Evolutionary conservation across 352 stramenopile genomes (phyloP).

Genomic region (Phytophthora chlamydospora): DNA sequence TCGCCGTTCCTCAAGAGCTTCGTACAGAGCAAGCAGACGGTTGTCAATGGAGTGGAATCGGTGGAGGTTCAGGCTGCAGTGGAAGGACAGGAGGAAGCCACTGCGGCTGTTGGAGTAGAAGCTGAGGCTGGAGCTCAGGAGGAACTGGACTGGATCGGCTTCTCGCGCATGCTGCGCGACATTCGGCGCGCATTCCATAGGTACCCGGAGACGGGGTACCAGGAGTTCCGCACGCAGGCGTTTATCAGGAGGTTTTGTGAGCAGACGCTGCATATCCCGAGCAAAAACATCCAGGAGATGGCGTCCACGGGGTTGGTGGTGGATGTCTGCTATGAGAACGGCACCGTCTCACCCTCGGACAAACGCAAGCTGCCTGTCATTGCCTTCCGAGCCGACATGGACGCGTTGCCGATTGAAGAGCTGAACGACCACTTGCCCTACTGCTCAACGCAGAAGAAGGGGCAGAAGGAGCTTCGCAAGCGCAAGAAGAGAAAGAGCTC

Average conservation of each 20-base stretch:
- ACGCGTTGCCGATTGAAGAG: slow-evolving; percentile 93
- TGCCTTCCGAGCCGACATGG: slow-evolving; percentile 95
- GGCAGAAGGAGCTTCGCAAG: slow-evolving; percentile 58
- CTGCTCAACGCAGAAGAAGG: slow-evolving; percentile 73
- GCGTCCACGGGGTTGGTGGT: slow-evolving; percentile 91
- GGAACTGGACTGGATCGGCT: slow-evolving; percentile 68
- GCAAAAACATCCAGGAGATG: slow-evolving; percentile 73
- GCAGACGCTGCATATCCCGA: slow-evolving; percentile 76
- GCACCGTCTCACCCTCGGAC: slow-evolving; percentile 49
- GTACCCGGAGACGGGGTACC: slow-evolving; percentile 93
- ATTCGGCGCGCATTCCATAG: slow-evolving; percentile 88
- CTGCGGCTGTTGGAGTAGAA: not conserved
- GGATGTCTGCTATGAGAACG: slow-evolving; percentile 86
- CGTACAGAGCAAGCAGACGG: slow-evolving; percentile 35
- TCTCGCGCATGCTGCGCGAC: slow-evolving; percentile 72
- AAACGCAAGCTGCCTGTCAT: slow-evolving; percentile 84
- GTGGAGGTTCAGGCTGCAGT: slow-evolving; percentile 5
- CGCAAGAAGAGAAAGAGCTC: slow-evolving; percentile 71
- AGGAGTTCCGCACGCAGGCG: slow-evolving; percentile 87
- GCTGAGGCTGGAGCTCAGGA: slow-evolving; percentile 9
- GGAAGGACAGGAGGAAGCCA: not conserved
- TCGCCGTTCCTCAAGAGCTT: slow-evolving; percentile 74
- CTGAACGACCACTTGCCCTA: slow-evolving; percentile 82
- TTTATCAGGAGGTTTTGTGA: slow-evolving; percentile 88
- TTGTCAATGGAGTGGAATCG: slow-evolving; percentile 21